phyloP scores from a whole-genome alignment of 768 basidiomycete genomes.

The Boletus edulis region DNA sequence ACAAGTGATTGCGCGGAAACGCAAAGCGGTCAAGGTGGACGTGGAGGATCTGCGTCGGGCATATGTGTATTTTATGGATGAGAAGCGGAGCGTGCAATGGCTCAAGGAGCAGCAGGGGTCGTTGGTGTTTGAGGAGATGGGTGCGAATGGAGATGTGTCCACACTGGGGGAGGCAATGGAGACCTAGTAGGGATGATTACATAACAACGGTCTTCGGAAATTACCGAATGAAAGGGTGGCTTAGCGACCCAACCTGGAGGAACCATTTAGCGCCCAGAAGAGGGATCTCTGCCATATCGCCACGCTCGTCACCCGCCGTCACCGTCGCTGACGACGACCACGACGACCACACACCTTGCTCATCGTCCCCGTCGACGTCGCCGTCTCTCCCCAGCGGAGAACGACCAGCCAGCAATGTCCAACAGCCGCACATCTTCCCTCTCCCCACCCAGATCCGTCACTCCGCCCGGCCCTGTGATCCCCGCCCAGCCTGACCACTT shows the following conservation, averaged over 20 bases:
- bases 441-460: slow-evolving; percentile 48
- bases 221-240: slow-evolving; percentile 5
- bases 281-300: neutral
- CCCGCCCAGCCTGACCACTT: slow-evolving; percentile 81
- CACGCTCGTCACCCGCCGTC: neutral
- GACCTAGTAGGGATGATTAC: neutral
- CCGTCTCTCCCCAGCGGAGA: slow-evolving; percentile 6
- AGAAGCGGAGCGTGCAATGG: slow-evolving; percentile 91
- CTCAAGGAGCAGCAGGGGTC: slow-evolving; percentile 78
- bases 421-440: slow-evolving; percentile 31
- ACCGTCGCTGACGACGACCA: slow-evolving; percentile 8
- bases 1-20: slow-evolving; percentile 78
- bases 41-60: slow-evolving; percentile 82
- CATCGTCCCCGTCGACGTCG: neutral
- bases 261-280: slow-evolving; percentile 4
- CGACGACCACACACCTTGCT: neutral
- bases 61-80: slow-evolving; percentile 91
- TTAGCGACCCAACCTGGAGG: slow-evolving; percentile 1
- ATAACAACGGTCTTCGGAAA: slow-evolving; percentile 4
- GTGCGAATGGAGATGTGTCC: slow-evolving; percentile 27
- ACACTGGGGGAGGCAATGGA: too few relatives aligned
- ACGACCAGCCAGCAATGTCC: slow-evolving; percentile 17
- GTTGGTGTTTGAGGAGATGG: slow-evolving; percentile 72
- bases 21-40: slow-evolving; percentile 78
- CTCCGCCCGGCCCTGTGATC: slow-evolving; percentile 39